Base-by-base conservation (phyloP, 208 protist species). In the Crithidia bombi region DNA sequence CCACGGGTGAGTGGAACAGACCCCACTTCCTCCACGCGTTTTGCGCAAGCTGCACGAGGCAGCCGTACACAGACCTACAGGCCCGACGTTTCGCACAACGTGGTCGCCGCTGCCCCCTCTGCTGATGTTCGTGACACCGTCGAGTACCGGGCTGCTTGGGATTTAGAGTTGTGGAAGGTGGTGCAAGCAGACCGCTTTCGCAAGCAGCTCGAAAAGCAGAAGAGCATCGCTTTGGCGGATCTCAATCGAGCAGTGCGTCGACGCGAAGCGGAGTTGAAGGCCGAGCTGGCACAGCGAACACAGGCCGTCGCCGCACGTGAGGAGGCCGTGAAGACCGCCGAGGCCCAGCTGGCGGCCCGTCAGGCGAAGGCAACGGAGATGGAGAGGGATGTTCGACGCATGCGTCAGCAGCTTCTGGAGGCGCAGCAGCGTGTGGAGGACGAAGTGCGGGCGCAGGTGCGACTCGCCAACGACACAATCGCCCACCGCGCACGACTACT, bases 121-220 rank as follows among this genome's bases (percentile, higher is more conserved):
- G 63, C 61, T 14, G 72, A 78, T 36, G 75, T 96, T 30, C 89
- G 92, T 6, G 77, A 84, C 56, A 95, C 90, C 11, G 73, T 70
- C 21, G 92, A 97, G 80, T 97, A 97, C 75, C 72, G 73, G 15
- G 87, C 87, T 26, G 90, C 90, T 33, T 97, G 85, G 85, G 92
- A 97, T 61, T 43, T 97, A 49, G 89, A 97, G 76, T 62, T 97
- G 32, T 97, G 92, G 90, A 92, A 93, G 54, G 86, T 80, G 12
- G 72, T 93, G 51, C 86, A 97, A 71, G 83, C 82, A 5, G 71
- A 87, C 5, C 79, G 79, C 23, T 93, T 96, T 43, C 75, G 80
- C 35, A 65, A 75, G 39, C 74, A 87, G 56, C 66, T 95, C 35
- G 86, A 84, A 46, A 73, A 62, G 47, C 79, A 92, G 26, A 77